A percentile compares a stretch with the other conserved stretches of the same genome.
These are phyloP conservation scores for Rubus parviflorus DNA, from an alignment of 306 rosid species.

Conservation along the genomic window DNA sequence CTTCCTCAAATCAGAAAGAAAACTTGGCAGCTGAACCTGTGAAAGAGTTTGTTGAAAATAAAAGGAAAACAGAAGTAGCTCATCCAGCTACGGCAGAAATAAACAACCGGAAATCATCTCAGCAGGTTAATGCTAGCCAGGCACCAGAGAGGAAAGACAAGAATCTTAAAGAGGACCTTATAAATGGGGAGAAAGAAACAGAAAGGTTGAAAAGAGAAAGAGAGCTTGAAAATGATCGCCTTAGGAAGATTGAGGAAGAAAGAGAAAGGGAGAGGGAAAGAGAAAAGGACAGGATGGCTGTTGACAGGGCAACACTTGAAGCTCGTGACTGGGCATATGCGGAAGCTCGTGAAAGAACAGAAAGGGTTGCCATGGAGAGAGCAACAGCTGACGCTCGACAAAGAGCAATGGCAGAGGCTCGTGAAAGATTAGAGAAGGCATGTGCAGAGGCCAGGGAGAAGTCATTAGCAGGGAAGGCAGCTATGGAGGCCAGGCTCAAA, in stretches of 20 bases:
- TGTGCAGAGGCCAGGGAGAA: conserved; percentile 93
- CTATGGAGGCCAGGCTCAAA: conserved; percentile 77
- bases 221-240: conserved; percentile 65
- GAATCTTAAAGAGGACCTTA: conserved; percentile 29
- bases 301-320: conserved; percentile 71
- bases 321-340: conserved; percentile 60
- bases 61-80: conserved; percentile 39
- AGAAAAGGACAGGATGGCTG: conserved; percentile 87
- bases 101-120: conserved; percentile 39
- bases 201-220: conserved; percentile 61
- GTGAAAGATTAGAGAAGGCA: conserved; percentile 92
- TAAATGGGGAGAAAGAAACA: conserved; percentile 49
- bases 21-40: conserved; percentile 29
- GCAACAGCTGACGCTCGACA: conserved; percentile 86
- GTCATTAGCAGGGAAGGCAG: conserved; percentile 63
- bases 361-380: conserved; percentile 85
- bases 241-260: conserved; percentile 78
- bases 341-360: conserved; percentile 73
- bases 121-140: conserved; percentile 39
- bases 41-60: conserved; percentile 34
- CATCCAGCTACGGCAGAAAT: conserved; percentile 35
- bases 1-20: conserved; percentile 32
- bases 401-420: conserved; percentile 75
- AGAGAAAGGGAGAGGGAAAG: conserved; percentile 94
- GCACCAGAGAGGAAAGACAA: conserved; percentile 51